Evolutionary conservation across 495 filamentous ascomycete genomes (phyloP).

Genomic region (Penicillium manginii): DNA sequence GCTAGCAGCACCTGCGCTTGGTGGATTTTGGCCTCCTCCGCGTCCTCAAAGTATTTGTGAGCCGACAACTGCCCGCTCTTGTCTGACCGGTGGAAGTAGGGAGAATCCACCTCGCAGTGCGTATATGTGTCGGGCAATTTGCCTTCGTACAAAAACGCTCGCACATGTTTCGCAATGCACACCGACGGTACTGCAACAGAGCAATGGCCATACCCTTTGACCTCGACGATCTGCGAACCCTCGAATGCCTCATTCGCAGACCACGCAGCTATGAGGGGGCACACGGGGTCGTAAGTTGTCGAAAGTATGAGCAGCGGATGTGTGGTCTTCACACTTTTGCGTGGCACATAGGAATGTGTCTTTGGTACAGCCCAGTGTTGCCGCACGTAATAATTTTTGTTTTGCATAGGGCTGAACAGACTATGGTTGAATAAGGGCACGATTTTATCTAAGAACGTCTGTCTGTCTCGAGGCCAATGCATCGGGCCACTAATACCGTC

Average conservation of each 20-base stretch:
- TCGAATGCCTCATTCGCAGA: conserved; percentile 42
- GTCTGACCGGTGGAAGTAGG: conserved; percentile 36
- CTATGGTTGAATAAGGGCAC: conserved; percentile 14
- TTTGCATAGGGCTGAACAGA: conserved; percentile 14
- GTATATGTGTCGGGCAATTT: conserved; percentile 35
- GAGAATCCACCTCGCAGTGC: conserved; percentile 36
- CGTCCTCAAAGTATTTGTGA: conserved; percentile 15
- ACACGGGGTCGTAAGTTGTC: conserved; percentile 49
- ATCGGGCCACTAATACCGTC: conserved; percentile 11
- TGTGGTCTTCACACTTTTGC: conserved; percentile 33
- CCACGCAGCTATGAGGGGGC: conserved; percentile 42
- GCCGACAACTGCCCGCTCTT: conserved; percentile 12
- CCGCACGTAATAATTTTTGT: conserved; percentile 35
- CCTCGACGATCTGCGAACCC: conserved; percentile 43
- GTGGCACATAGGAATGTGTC: conserved; percentile 42
- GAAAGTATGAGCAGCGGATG: conserved; percentile 46
- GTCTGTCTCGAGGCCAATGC: conserved; percentile 12
- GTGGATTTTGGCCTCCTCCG: conserved; percentile 19
- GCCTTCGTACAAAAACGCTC: conserved; percentile 41
- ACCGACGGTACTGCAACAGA: conserved; percentile 43
- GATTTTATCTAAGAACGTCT: conserved; percentile 7
- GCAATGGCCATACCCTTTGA: conserved; percentile 50
- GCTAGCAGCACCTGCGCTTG: conserved; percentile 13
- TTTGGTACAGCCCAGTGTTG: conserved; percentile 42
- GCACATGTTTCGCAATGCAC: conserved; percentile 39